Base-by-base conservation (phyloP, 2,329 filamentous ascomycete genomes). In the Claviceps quebecensis region DNA sequence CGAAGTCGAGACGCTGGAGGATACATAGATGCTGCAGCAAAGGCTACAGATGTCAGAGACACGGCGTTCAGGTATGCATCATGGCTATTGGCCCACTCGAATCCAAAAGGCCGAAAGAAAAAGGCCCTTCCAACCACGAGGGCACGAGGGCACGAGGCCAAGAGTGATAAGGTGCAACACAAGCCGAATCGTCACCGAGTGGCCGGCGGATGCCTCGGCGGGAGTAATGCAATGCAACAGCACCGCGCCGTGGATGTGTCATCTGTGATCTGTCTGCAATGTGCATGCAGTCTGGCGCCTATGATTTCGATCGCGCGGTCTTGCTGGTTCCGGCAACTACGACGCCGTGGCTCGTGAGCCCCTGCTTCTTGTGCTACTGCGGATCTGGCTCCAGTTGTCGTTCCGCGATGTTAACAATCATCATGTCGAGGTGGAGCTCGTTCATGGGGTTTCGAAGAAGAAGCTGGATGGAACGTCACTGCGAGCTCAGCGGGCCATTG, bases 381-480 rank as follows among this genome's bases (percentile, higher is more conserved):
- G 29, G 9, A 34, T 34, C 29, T 34, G 29, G 29, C 29, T 11
- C 29, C 29, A 34, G 29, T 34, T 34, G 29, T 34, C 29, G 29
- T 34, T 14, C 39, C 14, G 37, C 44, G 38, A 51, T 51, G 44
- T 39, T 17, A 34, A 11, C 29, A 34, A 34, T 4, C 3, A 51
- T 44, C 5, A 23, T 48, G 50, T 40, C 45, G 50, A 48, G 40
- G 50, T 48, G 50, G 46, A 34, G 46, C 40, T 39, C 26, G 16
- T 17, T 43, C 16, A 11, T 34, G 29, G 38, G 39, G n/a, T 48
- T 46, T 34, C 37, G 29, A 34, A 22, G 34, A 36, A 50, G 50
- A 52, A 45, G 49, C 22, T 53, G 52, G 56, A 59, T 59, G 57
- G 53, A 59, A 59, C 57, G 57, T 59, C 57, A 59, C 57, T 51